Conservation (phyloP, 345 rosid species). For the Hibiscus syriacus region DNA sequence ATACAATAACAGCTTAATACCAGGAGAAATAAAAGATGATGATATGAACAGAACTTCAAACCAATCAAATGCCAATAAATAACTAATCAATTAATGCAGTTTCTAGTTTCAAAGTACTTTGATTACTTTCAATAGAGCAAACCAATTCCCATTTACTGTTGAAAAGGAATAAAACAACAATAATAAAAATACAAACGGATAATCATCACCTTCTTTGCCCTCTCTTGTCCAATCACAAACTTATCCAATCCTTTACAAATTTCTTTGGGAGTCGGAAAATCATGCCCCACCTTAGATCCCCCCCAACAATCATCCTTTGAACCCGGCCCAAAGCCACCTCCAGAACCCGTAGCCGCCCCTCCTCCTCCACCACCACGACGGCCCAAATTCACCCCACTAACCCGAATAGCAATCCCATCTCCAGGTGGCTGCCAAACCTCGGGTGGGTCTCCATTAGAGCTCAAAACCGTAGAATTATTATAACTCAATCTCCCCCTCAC, state of each 20-base stretch:
- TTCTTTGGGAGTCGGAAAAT: slow-evolving; percentile 93
- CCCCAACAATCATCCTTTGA: slow-evolving; percentile 84
- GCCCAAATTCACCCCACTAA: slow-evolving; percentile 33
- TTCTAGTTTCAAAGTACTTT: not conserved
- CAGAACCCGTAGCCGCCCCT: slow-evolving; percentile 24
- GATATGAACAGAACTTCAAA: not conserved
- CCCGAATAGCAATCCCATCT: slow-evolving; percentile 57
- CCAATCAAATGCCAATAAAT: not conserved
- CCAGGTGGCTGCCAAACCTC: slow-evolving; percentile 99
- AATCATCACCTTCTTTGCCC: slow-evolving; percentile 83
- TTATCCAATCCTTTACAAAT: slow-evolving; percentile 84
- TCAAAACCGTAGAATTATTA: slow-evolving; percentile 17
- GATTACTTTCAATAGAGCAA: not conserved
- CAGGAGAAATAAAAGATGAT: not conserved
- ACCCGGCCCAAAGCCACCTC: slow-evolving; percentile 38
- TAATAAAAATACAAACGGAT: slow-evolving; percentile 4
- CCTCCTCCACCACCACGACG: slow-evolving; percentile 29
- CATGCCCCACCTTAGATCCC: slow-evolving; percentile 77
- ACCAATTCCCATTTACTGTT: not conserved
- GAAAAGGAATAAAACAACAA: not conserved
- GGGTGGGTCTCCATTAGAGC: slow-evolving; percentile 83
- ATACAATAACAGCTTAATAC: not conserved
- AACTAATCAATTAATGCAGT: not conserved
- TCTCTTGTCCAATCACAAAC: slow-evolving; percentile 96
- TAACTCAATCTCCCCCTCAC: slow-evolving; percentile 23